Base-by-base conservation (phyloP, 371 early-diverging fungal genomes). In the Gilbertella persicaria region DNA sequence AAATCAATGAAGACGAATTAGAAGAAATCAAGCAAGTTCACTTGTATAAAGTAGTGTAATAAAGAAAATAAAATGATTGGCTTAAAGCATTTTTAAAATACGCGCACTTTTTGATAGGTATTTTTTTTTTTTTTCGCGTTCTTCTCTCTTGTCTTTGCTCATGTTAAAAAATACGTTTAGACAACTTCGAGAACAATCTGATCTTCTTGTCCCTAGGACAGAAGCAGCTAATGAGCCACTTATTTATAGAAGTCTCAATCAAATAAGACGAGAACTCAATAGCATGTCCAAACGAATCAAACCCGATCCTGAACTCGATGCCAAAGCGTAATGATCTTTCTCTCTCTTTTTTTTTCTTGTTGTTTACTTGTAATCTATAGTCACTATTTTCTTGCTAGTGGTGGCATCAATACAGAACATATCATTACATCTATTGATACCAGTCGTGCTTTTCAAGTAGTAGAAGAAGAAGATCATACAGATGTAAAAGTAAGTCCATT, bases 21-120 rank as follows among this genome's bases (percentile, higher is more conserved):
- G 82, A 80, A 25, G 81, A 82, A n/a, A 75, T 82, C 38, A 80
- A 75, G 45, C 69, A 78, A 51, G 78, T 84, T n/a, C 84, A 84
- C 49, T 52, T 84, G 46, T 84, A 84, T 60, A 79, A 71, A 71
- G 82, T 84, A 0, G 49, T 80, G 30, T 83, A 75, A 58, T 45
- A 39, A 49, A 33, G 28, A 46, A 46, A 46, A 41, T 44, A 19
- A 44, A 44, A 44, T 23, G n/a, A n/a, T n/a, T n/a, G n/a, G n/a
- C 9, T 9, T 28, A 28, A 28, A 28, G 28, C 28, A 28, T 9
- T 28, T 28, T 28, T 28, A 5, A 10, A 33, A 33, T 10, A 12
- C 33, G 33, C 33, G 33, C 10, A n/a, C n/a, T n/a, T n/a, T n/a
- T n/a, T n/a, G 12, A 33, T 12, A 9, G 10, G 33, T 12, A 33